Evolutionary conservation across 495 filamentous ascomycete genomes (phyloP), one percentile per base, ranked within the genome.

Genomic region (Xylaria palmicola): DNA sequence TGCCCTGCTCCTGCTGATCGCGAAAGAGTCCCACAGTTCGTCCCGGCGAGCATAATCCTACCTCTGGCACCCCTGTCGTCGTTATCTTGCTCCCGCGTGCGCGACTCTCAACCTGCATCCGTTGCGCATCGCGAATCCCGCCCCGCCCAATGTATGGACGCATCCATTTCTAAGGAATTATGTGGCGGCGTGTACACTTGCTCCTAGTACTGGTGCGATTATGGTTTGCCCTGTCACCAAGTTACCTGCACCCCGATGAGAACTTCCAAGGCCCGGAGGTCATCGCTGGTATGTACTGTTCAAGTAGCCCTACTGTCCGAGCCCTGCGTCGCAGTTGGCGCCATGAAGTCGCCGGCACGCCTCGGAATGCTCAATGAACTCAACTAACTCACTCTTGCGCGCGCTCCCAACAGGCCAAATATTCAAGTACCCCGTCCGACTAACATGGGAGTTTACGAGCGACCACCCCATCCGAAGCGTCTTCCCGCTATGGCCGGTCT

Each of bases 241-340:
- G 93, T 79, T 98, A 98, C 74, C 85, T 98, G 30, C 94, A 98
- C 74, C 94, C 94, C 3, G 94, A 98, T 76, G 94, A 98, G 80
- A 91, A 97, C 75, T 98, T 98, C 70, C 94, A 98, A 71, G 94
- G 94, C 19, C 94, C 93, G 9, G 94, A 98, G 78, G 89, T 98
- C 54, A 93, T 97, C 67, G 92, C 93, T 61, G 92, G 93, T 97
- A 86, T 71, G 90, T 60, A 15, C 15, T 26, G 22, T 22, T 12
- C 17, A 29, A 4, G 17, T 17, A 1, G 9, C 1, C 44, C 24
- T 30, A 22, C 22, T 15, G 20, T 22, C 15, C 12, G 24, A 8
- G 54, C 24, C 6, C 17, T 45, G 6, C 40, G 54, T 57, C 43
- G 40, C 27, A 47, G 13, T 13, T 6, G 24, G 8, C 2, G 6